A percentile compares a stretch with the other conserved stretches of the same genome.
phyloP scores from a whole-genome alignment of 163 green algal species.

The Dunaliella salina region DNA sequence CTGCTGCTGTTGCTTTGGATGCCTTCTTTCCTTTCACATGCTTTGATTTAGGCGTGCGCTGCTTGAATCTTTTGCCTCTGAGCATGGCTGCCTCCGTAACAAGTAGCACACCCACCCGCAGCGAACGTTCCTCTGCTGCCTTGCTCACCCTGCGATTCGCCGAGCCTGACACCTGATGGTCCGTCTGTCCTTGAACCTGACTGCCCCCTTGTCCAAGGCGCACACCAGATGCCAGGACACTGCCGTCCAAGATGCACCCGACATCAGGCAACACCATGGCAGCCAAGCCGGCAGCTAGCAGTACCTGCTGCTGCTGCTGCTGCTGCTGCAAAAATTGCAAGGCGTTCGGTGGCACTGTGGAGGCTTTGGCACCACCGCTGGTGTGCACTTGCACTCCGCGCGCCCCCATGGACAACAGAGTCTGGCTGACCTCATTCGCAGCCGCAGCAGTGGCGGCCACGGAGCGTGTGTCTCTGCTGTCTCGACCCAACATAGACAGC shows the following conservation, averaged over 20 bases:
- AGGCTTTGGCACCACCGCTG: too few species aligned
- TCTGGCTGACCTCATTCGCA: background rate
- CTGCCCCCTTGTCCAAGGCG: too few species aligned
- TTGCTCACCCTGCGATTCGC: too few species aligned
- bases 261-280: background rate
- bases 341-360: too few species aligned
- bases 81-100: background rate
- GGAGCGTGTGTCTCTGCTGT: background rate
- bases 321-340: background rate
- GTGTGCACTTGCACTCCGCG: background rate
- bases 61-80: background rate
- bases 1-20: too few species aligned
- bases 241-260: background rate
- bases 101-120: background rate
- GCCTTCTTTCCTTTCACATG: too few species aligned
- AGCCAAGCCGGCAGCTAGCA: background rate
- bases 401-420: background rate
- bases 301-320: background rate
- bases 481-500: background rate
- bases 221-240: too few species aligned
- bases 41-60: too few species aligned
- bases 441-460: background rate
- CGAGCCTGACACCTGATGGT: too few species aligned
- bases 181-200: too few species aligned
- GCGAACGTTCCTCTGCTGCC: background rate